A percentile compares a stretch with the other conserved stretches of the same genome.
Evolutionary conservation across 805 yeast species (phyloP).

Genomic region (Kodamaea sagamina): DNA sequence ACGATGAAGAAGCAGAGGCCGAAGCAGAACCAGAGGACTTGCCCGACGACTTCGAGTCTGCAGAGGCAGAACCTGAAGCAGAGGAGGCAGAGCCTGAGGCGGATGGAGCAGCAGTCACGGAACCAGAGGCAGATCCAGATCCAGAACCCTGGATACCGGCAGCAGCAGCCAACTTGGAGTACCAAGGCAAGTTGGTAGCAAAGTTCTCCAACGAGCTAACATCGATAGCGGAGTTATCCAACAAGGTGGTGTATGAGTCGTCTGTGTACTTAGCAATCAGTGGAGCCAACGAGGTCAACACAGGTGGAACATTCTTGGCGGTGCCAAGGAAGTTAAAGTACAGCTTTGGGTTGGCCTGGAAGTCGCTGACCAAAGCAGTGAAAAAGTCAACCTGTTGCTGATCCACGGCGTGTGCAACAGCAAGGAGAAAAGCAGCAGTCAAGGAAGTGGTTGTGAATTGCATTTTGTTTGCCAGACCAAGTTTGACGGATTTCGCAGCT

Average conservation of each 20-base stretch:
- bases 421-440: slow-evolving; percentile 20
- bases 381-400: slow-evolving; percentile 25
- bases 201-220: slow-evolving; percentile 27
- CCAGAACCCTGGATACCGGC: slow-evolving; percentile 10
- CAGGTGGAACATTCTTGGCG: slow-evolving; percentile 27
- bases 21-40: slow-evolving; percentile 18
- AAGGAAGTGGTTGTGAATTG: slow-evolving; percentile 18
- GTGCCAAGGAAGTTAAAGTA: slow-evolving; percentile 35
- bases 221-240: slow-evolving; percentile 26
- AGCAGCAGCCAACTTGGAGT: slow-evolving; percentile 22
- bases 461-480: slow-evolving; percentile 18
- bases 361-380: slow-evolving; percentile 41
- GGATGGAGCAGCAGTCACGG: slow-evolving; percentile 9
- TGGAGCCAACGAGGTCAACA: slow-evolving; percentile 32
- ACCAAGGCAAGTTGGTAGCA: slow-evolving; percentile 44
- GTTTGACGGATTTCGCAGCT: background rate
- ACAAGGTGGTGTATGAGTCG: slow-evolving; percentile 46
- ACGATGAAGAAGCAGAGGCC: slow-evolving; percentile 18
- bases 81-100: slow-evolving; percentile 13
- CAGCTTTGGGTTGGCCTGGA: slow-evolving; percentile 29
- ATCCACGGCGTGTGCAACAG: slow-evolving; percentile 22
- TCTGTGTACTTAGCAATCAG: slow-evolving; percentile 43
- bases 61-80: slow-evolving; percentile 13
- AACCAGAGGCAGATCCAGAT: slow-evolving; percentile 6
- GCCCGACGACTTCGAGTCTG: slow-evolving; percentile 14